Percentiles rank a stretch among this genome's conserved stretches.
phyloP scores from a whole-genome alignment of 192 early-diverging fungal genomes.

The Jimgerdemannia flammicorona region DNA sequence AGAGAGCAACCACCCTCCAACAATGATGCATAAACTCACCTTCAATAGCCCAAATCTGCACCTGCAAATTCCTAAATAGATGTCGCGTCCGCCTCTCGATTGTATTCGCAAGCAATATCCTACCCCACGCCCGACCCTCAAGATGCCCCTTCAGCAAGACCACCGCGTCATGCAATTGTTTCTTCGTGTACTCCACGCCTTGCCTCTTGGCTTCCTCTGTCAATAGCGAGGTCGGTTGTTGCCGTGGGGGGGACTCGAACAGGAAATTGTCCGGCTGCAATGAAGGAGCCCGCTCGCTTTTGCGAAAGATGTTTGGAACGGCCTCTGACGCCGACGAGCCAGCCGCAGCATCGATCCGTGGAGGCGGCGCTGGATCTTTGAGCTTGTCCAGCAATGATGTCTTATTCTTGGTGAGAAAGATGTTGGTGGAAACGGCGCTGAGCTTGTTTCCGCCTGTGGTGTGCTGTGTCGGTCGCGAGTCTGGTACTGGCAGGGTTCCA shows the following conservation, averaged over 20 bases:
- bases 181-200: neutral
- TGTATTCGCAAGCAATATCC: neutral
- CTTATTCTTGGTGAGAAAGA: neutral
- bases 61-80: slow-evolving; percentile 15
- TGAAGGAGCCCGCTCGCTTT: neutral
- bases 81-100: slow-evolving; percentile 3
- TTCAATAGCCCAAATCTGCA: slow-evolving; percentile 22
- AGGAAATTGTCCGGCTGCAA: neutral
- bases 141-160: neutral
- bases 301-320: neutral
- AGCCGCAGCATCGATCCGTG: neutral
- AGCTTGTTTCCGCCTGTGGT: neutral
- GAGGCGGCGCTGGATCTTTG: neutral
- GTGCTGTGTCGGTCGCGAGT: neutral
- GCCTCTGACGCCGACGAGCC: neutral
- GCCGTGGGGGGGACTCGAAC: neutral
- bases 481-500: neutral
- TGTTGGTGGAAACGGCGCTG: neutral
- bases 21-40: slow-evolving; percentile 6
- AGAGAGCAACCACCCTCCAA: too few species aligned
- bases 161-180: neutral
- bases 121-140: neutral
- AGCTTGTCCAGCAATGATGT: neutral
- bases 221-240: neutral
- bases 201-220: neutral